Evolutionary conservation across 495 filamentous ascomycete genomes (phyloP).

Genomic region (Venustampulla echinocandica): DNA sequence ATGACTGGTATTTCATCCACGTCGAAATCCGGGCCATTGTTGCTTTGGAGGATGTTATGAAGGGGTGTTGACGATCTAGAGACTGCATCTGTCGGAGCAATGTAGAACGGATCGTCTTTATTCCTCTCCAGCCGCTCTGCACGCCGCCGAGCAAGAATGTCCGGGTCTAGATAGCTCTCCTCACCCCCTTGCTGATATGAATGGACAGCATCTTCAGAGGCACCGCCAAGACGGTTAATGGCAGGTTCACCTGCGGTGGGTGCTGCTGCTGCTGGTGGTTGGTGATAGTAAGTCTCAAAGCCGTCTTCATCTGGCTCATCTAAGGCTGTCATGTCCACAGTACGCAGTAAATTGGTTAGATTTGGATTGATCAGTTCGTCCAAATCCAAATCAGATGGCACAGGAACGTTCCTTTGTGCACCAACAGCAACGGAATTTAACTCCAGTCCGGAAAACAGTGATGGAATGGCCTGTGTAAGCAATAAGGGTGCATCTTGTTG

Average conservation of each 20-base stretch:
- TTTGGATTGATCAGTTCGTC: conserved; percentile 75
- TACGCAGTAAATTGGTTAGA: conserved; percentile 52
- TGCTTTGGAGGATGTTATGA: conserved; percentile 57
- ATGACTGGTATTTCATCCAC: conserved; percentile 93
- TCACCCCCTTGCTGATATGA: conserved; percentile 59
- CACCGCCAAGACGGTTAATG: conserved; percentile 39
- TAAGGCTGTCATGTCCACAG: conserved; percentile 45
- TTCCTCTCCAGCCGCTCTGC: conserved; percentile 68
- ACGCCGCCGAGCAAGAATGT: conserved; percentile 53
- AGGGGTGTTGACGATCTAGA: conserved; percentile 57
- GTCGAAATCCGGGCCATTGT: conserved; percentile 69
- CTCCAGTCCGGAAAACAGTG: conserved; percentile 74
- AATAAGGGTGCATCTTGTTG: conserved; percentile 58
- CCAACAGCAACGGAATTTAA: conserved; percentile 79
- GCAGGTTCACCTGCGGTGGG: conserved; percentile 41
- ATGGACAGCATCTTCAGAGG: conserved; percentile 31
- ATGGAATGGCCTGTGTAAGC: conserved; percentile 79
- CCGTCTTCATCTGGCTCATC: conserved; percentile 49
- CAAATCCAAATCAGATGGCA: conserved; percentile 64
- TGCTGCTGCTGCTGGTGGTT: conserved; percentile 22
- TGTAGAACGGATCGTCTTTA: conserved; percentile 94
- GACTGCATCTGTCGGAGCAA: conserved; percentile 45
- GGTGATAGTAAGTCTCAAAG: conserved; percentile 68
- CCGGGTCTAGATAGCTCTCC: conserved; percentile 51
- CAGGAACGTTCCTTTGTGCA: conserved; percentile 80